phyloP scores from a whole-genome alignment of 345 rosid species.

The Psidium friedrichsthalianum region DNA sequence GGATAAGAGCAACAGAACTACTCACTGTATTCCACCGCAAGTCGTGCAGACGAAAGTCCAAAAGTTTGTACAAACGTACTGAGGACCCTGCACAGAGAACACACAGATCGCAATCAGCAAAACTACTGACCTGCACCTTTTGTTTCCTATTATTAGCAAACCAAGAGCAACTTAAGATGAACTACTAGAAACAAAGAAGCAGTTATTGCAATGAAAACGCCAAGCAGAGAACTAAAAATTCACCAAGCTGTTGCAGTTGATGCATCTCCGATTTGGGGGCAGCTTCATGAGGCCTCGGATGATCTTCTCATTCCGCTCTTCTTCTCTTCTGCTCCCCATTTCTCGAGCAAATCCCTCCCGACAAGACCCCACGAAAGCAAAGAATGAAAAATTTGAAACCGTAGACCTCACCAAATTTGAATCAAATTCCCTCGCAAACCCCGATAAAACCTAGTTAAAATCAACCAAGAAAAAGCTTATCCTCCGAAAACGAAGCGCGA shows the following conservation, averaged over 20 bases:
- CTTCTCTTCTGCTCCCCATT: conserved; percentile 89
- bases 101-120: neutral
- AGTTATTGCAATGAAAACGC: neutral
- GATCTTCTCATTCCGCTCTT: conserved; percentile 90
- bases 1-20: neutral
- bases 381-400: neutral
- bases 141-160: neutral
- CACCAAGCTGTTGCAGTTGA: conserved; percentile 96
- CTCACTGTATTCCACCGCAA: conserved; percentile 99
- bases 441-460: neutral
- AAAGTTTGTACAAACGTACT: conserved; percentile 85
- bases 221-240: neutral
- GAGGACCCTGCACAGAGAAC: conserved; percentile 73
- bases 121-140: neutral
- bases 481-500: neutral
- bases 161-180: neutral
- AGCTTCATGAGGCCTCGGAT: conserved; percentile 94
- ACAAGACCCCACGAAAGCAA: neutral
- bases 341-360: conserved; percentile 2
- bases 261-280: conserved; percentile 94
- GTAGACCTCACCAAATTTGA: neutral
- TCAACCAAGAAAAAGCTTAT: neutral
- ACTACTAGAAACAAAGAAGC: neutral
- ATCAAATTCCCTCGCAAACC: neutral
- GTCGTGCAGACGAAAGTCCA: conserved; percentile 90